Percentiles rank a stretch among this genome's conserved stretches.
phyloP scores from a whole-genome alignment of 2,329 filamentous ascomycete species.

The Fusarium sulawesiense region DNA sequence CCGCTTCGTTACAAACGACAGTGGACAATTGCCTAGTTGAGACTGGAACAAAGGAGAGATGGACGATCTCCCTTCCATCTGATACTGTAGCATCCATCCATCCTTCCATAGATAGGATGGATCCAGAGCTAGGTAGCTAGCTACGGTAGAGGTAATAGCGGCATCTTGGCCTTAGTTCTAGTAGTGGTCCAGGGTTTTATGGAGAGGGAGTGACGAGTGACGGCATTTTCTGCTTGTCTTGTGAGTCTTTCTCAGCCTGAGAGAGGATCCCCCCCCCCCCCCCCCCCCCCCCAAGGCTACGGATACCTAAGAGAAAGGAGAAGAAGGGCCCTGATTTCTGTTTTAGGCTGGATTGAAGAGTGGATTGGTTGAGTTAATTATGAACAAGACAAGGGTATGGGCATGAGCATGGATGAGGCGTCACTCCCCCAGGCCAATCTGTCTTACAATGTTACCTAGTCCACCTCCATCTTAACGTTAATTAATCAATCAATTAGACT shows the following conservation, averaged over 20 bases:
- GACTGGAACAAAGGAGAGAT: slow-evolving; percentile 5
- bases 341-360: background rate
- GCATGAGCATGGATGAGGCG: slow-evolving; percentile 23
- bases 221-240: slow-evolving; percentile 31
- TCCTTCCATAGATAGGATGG: background rate
- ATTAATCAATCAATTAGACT: background rate
- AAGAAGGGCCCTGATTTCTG: slow-evolving; percentile 1
- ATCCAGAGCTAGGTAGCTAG: slow-evolving; percentile 6
- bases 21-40: background rate
- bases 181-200: slow-evolving; percentile 35
- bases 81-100: no score
- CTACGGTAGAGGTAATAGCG: slow-evolving; percentile 33
- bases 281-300: background rate
- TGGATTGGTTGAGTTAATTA: slow-evolving; percentile 3
- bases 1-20: slow-evolving; percentile 1
- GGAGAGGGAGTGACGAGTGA: slow-evolving; percentile 41
- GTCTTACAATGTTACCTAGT: background rate
- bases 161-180: slow-evolving; percentile 3
- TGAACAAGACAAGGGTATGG: background rate
- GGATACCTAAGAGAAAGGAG: background rate
- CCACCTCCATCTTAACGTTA: background rate
- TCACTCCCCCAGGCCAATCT: slow-evolving; percentile 12
- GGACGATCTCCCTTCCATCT: slow-evolving; percentile 22
- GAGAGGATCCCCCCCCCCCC: background rate
- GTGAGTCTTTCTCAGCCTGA: background rate